Percentiles rank a stretch among this genome's conserved stretches.
These are phyloP conservation scores for Colletotrichum tanaceti DNA, from an alignment of 2,329 filamentous ascomycete species.

Conservation along the genomic window DNA sequence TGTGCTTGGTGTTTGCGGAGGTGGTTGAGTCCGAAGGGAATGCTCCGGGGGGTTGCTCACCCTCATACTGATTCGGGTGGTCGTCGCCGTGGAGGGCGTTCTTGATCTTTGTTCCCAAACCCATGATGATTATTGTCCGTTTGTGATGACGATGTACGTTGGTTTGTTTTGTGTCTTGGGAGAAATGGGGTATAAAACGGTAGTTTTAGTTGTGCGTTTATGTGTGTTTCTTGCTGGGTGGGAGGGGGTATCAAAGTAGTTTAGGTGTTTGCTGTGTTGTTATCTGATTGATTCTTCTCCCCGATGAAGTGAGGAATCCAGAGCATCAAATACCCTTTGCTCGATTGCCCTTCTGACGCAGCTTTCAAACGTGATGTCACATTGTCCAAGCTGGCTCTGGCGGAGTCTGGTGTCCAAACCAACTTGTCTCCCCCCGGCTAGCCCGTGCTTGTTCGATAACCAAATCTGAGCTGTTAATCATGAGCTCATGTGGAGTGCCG, in stretches of 20 bases:
- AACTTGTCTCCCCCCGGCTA: slow-evolving; percentile 2
- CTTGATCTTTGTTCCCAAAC: slow-evolving; percentile 41
- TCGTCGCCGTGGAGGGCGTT: slow-evolving; percentile 39
- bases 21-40: slow-evolving; percentile 35
- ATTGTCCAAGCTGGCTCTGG: neutral
- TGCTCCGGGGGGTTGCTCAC: slow-evolving; percentile 26
- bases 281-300: neutral
- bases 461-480: slow-evolving; percentile 25
- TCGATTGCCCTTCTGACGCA: neutral
- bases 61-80: slow-evolving; percentile 22
- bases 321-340: slow-evolving; percentile 27
- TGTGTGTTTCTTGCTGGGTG: neutral
- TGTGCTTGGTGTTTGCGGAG: slow-evolving; percentile 25
- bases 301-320: neutral
- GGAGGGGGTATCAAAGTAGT: slow-evolving; percentile 9
- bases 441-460: slow-evolving; percentile 1
- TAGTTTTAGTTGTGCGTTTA: no score
- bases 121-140: slow-evolving; percentile 37
- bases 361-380: slow-evolving; percentile 29
- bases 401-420: no score
- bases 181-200: neutral
- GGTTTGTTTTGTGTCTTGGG: neutral
- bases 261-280: slow-evolving; percentile 3
- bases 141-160: neutral
- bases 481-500: slow-evolving; percentile 39